phyloP scores from a whole-genome alignment of 768 basidiomycete species.

The Scleroderma citrinum region DNA sequence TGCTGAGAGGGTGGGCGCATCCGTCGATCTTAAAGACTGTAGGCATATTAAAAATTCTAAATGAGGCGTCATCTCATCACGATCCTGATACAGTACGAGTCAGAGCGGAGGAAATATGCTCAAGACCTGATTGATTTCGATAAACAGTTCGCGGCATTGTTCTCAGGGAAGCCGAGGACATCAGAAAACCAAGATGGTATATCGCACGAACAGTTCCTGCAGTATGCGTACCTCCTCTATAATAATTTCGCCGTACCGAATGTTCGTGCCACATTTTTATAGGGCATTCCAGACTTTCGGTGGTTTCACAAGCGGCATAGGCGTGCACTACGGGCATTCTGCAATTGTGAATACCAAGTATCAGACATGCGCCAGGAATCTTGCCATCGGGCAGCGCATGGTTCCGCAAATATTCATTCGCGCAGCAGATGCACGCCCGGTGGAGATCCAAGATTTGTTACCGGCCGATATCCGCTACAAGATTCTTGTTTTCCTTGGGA shows the following conservation, averaged over 20 bases:
- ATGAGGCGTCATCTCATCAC: background rate
- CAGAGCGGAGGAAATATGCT: constrained; percentile 62
- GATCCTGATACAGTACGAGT: constrained; percentile 49
- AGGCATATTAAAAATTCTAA: constrained; percentile 6
- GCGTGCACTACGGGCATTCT: constrained; percentile 36
- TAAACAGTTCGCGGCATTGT: constrained; percentile 56
- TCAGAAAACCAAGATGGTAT: constrained; percentile 31
- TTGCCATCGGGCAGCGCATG: constrained; percentile 36
- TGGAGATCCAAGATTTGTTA: constrained; percentile 38
- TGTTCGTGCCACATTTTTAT: background rate
- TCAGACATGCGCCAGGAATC: constrained; percentile 25
- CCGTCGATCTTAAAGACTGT: constrained; percentile 37
- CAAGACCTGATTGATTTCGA: constrained; percentile 72
- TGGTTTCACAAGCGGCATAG: constrained; percentile 33
- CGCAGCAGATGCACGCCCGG: constrained; percentile 30
- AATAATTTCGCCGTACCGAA: background rate
- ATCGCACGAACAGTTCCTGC: constrained; percentile 32
- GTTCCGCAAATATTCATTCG: constrained; percentile 31
- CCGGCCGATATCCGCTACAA: constrained; percentile 35
- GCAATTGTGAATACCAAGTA: constrained; percentile 28
- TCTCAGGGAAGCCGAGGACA: constrained; percentile 60
- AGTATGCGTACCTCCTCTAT: constrained; percentile 8
- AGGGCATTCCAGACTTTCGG: constrained; percentile 36
- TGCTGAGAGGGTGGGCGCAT: constrained; percentile 37
- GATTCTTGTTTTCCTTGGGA: constrained; percentile 30